Conservation (phyloP, 169 alveolate genomes). For the Eimeria necatrix region DNA sequence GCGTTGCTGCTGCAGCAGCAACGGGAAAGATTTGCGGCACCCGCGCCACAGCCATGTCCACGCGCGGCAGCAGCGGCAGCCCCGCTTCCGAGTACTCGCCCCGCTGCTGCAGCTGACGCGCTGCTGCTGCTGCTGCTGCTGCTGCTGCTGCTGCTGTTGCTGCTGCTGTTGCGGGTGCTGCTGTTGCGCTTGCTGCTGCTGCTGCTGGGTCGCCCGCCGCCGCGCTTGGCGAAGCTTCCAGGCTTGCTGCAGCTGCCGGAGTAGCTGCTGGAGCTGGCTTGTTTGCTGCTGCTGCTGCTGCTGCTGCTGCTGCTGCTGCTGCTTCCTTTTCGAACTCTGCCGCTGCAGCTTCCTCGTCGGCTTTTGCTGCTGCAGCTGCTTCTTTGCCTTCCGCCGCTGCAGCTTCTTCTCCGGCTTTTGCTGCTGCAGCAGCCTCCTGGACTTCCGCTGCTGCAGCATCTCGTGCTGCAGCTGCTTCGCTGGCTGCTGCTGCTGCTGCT, state of each 20-base stretch:
- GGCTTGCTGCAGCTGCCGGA: neutral
- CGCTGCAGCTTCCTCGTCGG: neutral
- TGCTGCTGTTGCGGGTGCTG: slow-evolving; percentile 17
- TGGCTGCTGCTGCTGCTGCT: neutral
- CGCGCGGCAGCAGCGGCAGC: neutral
- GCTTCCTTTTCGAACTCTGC: neutral
- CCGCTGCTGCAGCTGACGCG: slow-evolving; percentile 2
- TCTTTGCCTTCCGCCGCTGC: neutral
- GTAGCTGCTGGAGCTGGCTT: neutral
- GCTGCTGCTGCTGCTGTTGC: neutral
- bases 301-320: neutral
- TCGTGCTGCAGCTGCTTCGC: neutral
- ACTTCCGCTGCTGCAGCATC: neutral
- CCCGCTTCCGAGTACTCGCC: neutral
- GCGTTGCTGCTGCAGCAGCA: slow-evolving; percentile 59
- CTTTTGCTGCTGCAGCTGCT: neutral
- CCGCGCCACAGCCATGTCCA: slow-evolving; percentile 26
- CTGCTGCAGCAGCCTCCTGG: neutral
- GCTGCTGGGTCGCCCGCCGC: neutral
- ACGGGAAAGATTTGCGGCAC: slow-evolving; percentile 8
- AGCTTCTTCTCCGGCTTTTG: neutral
- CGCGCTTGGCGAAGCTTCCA: neutral
- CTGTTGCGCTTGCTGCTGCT: slow-evolving; percentile 18
- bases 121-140: slow-evolving; percentile 6
- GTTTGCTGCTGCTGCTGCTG: neutral